phyloP scores from a whole-genome alignment of 2,329 filamentous ascomycete species.

The Cladosporium sp. region DNA sequence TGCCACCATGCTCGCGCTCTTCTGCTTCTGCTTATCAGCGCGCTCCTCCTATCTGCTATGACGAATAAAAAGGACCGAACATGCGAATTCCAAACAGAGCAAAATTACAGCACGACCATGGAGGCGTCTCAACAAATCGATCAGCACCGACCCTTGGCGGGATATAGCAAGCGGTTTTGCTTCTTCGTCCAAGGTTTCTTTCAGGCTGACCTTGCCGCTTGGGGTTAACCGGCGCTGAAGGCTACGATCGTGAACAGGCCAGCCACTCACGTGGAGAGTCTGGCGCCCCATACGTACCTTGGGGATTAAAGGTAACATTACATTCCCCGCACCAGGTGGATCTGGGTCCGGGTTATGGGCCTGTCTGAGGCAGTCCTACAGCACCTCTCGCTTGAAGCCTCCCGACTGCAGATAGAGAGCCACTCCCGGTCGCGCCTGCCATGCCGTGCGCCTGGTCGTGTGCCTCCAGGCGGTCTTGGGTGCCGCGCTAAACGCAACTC shows the following conservation, averaged over 20 bases:
- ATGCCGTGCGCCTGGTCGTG: slow-evolving; percentile 10
- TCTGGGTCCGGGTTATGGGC: too few species aligned
- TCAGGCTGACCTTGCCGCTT: not conserved
- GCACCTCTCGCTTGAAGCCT: not conserved
- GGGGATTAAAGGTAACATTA: too few species aligned
- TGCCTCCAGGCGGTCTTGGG: slow-evolving; percentile 7
- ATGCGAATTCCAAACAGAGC: not conserved
- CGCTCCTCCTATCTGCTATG: too few species aligned
- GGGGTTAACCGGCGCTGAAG: not conserved
- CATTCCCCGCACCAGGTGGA: not conserved
- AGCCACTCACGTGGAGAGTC: not conserved
- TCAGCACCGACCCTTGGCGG: not conserved
- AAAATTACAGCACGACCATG: not conserved
- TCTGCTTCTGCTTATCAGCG: too few species aligned
- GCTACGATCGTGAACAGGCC: not conserved
- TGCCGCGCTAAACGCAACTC: slow-evolving; percentile 1
- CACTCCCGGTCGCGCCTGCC: not conserved
- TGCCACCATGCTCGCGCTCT: not conserved
- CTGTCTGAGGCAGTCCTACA: not conserved
- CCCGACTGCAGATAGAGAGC: not conserved
- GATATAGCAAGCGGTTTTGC: not conserved
- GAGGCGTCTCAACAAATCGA: not conserved
- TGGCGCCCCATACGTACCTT: not conserved
- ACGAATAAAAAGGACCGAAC: not conserved
- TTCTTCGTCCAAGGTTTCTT: not conserved